phyloP scores from a whole-genome alignment of 1,284 basidiomycete species.

The Vanrija sp. region DNA sequence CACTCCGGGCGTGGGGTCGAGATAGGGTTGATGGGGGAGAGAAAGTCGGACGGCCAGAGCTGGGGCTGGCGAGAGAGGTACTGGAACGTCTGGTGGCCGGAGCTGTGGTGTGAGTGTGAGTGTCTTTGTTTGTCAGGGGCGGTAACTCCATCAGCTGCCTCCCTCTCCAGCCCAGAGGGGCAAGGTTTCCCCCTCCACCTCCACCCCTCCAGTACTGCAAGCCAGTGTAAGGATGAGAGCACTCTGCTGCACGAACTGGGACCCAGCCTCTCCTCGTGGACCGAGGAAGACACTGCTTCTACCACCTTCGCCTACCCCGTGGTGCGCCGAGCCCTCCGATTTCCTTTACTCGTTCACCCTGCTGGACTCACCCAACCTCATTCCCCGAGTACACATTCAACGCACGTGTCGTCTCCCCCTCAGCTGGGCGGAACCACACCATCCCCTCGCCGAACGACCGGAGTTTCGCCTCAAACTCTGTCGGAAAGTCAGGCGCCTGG shows the following conservation, averaged over 20 bases:
- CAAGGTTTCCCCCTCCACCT: no score
- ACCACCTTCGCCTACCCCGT: no score
- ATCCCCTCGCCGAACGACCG: conserved; percentile 67
- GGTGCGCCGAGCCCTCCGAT: neutral
- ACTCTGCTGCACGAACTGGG: no score
- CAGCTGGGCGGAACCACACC: conserved; percentile 70
- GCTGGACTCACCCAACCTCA: conserved; percentile 57
- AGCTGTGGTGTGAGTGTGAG: conserved; percentile 15
- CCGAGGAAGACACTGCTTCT: no score
- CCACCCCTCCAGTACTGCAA: no score
- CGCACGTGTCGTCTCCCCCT: conserved; percentile 63
- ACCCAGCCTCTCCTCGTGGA: no score
- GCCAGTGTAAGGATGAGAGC: no score
- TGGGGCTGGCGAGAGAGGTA: conserved; percentile 73
- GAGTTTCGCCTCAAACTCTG: conserved; percentile 57
- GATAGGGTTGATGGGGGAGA: conserved; percentile 50
- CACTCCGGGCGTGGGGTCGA: conserved; percentile 53
- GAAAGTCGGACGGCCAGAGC: conserved; percentile 66
- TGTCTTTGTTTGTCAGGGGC: neutral
- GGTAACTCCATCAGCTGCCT: no score
- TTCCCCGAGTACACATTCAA: conserved; percentile 75
- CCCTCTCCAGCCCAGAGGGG: no score
- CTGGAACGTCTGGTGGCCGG: conserved; percentile 61
- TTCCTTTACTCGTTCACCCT: no score
- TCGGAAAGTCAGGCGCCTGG: conserved; percentile 72